A percentile compares a stretch with the other conserved stretches of the same genome.
Evolutionary conservation across 2,329 filamentous ascomycete species (phyloP).

Genomic region (Venturia pyrina): DNA sequence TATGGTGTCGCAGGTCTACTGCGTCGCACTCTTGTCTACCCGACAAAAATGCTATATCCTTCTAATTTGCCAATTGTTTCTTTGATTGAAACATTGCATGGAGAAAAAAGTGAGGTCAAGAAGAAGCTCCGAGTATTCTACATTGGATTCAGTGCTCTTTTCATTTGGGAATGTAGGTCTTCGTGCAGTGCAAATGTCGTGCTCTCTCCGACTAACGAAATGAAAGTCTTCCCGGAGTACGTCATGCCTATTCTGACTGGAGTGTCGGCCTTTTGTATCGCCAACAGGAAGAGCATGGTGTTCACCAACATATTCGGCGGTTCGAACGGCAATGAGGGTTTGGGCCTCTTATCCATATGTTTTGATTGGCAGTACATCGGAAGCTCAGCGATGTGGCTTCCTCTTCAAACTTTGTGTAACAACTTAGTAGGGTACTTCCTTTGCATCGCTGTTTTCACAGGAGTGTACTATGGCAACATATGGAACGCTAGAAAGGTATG

Average conservation of each 20-base stretch:
- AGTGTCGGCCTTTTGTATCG: slow-evolving; percentile 13
- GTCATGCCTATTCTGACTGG: slow-evolving; percentile 11
- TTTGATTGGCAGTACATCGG: slow-evolving; percentile 14
- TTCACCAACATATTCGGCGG: slow-evolving; percentile 14
- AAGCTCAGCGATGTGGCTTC: slow-evolving; percentile 8
- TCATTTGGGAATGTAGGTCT: slow-evolving; percentile 11
- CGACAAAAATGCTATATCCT: slow-evolving; percentile 15
- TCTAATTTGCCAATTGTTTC: slow-evolving; percentile 13
- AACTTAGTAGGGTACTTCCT: slow-evolving; percentile 10
- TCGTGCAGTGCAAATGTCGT: not conserved
- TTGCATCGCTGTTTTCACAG: slow-evolving; percentile 16
- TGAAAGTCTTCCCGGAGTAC: not conserved
- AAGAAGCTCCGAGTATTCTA: slow-evolving; percentile 21
- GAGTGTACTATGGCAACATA: slow-evolving; percentile 12
- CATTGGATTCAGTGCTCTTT: slow-evolving; percentile 18
- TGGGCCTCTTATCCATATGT: slow-evolving; percentile 12
- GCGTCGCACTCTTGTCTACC: slow-evolving; percentile 14
- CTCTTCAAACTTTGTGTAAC: slow-evolving; percentile 12
- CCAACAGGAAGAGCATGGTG: slow-evolving; percentile 13
- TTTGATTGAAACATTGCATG: slow-evolving; percentile 13
- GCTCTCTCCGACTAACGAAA: not conserved
- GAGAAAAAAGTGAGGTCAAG: slow-evolving; percentile 12
- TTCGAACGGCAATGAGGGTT: slow-evolving; percentile 13
- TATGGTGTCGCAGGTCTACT: slow-evolving; percentile 15
- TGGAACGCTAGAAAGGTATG: not conserved